These are phyloP conservation scores for Phenoliferia sp. DNA, from an alignment of 1,284 basidiomycete genomes.

Conservation along the genomic window DNA sequence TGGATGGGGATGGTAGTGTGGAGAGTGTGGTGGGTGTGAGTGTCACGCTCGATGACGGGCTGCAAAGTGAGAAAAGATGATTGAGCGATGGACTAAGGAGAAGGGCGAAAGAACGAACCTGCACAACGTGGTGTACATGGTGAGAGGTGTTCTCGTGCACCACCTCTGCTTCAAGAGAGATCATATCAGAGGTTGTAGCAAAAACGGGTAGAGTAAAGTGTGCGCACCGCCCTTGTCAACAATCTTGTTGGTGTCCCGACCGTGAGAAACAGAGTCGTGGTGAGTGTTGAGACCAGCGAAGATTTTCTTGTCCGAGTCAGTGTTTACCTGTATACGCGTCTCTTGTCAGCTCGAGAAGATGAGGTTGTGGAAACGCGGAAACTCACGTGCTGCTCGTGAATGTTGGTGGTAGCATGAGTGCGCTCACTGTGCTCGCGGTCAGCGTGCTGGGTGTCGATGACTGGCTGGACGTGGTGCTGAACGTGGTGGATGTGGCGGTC, in stretches of 20 bases:
- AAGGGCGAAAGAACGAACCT: background rate
- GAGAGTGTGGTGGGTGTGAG: conserved; percentile 34
- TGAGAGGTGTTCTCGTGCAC: conserved; percentile 13
- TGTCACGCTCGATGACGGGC: conserved; percentile 41
- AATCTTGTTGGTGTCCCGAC: conserved; percentile 39
- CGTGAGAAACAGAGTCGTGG: conserved; percentile 35
- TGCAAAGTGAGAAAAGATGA: conserved; percentile 27
- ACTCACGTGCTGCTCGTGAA: conserved; percentile 37
- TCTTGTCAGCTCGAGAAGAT: background rate
- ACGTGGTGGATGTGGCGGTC: conserved; percentile 36
- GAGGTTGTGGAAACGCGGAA: background rate
- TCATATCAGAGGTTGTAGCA: conserved; percentile 10
- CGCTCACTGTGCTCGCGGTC: conserved; percentile 37
- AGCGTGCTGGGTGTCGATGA: conserved; percentile 40
- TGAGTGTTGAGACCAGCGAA: conserved; percentile 38
- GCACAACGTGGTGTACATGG: conserved; percentile 10
- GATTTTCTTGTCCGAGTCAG: conserved; percentile 40
- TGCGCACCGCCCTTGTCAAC: conserved; percentile 26
- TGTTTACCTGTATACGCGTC: conserved; percentile 30
- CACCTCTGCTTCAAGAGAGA: background rate
- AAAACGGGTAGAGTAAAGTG: conserved; percentile 34
- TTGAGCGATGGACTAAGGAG: background rate
- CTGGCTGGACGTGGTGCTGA: conserved; percentile 42
- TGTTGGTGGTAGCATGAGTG: conserved; percentile 36
- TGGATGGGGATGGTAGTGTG: conserved; percentile 15